These are phyloP conservation scores for Areca catechu DNA, from an alignment of 176 grass and related monocot species.

Conservation along the genomic window DNA sequence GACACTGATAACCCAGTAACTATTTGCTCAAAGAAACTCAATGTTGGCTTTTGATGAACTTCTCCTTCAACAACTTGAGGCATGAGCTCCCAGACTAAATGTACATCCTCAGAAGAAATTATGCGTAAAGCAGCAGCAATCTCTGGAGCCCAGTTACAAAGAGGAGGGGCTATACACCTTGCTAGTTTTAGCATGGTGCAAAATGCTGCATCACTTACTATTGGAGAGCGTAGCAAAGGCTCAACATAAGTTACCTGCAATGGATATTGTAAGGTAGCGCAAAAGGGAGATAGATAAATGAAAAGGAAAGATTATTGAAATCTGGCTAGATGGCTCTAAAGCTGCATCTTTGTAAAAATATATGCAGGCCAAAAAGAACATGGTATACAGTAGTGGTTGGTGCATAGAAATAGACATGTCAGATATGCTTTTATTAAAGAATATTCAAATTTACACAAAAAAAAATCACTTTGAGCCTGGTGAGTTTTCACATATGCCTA, in stretches of 20 bases:
- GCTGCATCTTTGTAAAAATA: too few species aligned
- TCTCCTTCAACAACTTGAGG: constrained; percentile 43
- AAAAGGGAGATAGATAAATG: not conserved
- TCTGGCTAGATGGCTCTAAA: too few species aligned
- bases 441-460: too few species aligned
- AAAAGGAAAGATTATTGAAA: not conserved
- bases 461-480: too few species aligned
- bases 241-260: constrained; percentile 77
- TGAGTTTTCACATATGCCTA: too few species aligned
- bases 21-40: constrained; percentile 76
- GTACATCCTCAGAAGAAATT: constrained; percentile 50
- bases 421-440: too few species aligned
- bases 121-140: constrained; percentile 79
- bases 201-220: constrained; percentile 87
- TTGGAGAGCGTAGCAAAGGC: constrained; percentile 66
- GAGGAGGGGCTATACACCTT: constrained; percentile 74
- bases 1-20: constrained; percentile 60
- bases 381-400: too few species aligned
- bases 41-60: constrained; percentile 33
- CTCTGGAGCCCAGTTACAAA: constrained; percentile 82
- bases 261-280: not conserved
- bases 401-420: too few species aligned
- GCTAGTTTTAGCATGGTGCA: constrained; percentile 67
- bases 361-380: too few species aligned
- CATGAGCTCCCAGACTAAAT: constrained; percentile 52